These are phyloP conservation scores for Botrytis tulipae DNA, from an alignment of 2,329 filamentous ascomycete species.

Conservation along the genomic window DNA sequence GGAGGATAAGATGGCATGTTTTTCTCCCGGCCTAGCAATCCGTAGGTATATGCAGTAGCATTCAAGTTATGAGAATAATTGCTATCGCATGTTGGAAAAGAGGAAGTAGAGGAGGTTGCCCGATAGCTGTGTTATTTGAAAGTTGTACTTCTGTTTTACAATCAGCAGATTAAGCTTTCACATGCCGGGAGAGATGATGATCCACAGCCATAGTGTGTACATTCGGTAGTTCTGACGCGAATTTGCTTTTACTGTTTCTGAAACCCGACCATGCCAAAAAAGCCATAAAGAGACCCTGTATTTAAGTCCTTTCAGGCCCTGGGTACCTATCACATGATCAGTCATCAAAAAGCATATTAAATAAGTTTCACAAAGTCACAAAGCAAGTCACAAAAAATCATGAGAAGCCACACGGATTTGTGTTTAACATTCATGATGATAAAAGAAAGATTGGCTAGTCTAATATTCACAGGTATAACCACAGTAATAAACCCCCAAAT, in stretches of 20 bases:
- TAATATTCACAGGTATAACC: conserved; percentile 16
- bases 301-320: neutral
- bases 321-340: neutral
- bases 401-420: neutral
- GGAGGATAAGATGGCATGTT: conserved; percentile 33
- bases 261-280: neutral
- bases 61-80: conserved; percentile 11
- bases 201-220: conserved; percentile 4
- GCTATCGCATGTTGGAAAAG: conserved; percentile 23
- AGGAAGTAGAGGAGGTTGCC: neutral
- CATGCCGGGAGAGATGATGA: conserved; percentile 5
- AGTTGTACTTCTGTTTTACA: neutral
- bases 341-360: neutral
- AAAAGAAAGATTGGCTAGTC: conserved; percentile 16
- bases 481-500: conserved; percentile 18
- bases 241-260: conserved; percentile 9
- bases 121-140: conserved; percentile 4
- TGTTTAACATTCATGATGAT: neutral
- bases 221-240: conserved; percentile 9
- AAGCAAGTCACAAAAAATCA: neutral
- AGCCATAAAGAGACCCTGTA: conserved; percentile 10
- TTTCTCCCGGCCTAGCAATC: conserved; percentile 23
- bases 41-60: conserved; percentile 20
- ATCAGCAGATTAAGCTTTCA: conserved; percentile 12
- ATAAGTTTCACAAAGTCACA: neutral